Evolutionary conservation across 306 rosid genomes (phyloP), one percentile per base, ranked within the genome.

Genomic region (Urtica urens): DNA sequence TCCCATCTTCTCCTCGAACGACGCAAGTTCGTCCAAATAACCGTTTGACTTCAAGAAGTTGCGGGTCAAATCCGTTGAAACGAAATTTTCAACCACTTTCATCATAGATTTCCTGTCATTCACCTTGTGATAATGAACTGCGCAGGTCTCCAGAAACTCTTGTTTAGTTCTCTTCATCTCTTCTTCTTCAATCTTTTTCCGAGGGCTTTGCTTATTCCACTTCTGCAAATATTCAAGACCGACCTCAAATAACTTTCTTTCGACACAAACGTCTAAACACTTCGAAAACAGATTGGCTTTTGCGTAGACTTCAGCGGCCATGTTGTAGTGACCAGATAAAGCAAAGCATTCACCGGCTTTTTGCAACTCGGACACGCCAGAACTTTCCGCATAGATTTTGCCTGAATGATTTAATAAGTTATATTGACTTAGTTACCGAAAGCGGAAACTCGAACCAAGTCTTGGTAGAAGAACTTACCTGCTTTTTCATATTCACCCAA

Each of bases 261-360:
- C 52, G 8, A 59, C 51, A 63, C 94, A 80, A 53, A 49, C 78
- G 50, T 44, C 46, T 67, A 83, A 72, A 60, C 83, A 83, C 38
- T 70, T 77, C 0, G 75, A 22, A 49, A 72, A 84, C 53, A 49
- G 63, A 52, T 54, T 62, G 15, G 79, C 90, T 23, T 57, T 70
- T 6, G 86, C 90, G 57, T 64, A 83, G 27, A 72, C 80, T 2
- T 62, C 46, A 10, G 94, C 83, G 24, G 94, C 73, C 15, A 24
- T 51, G 33, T 77, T 62, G 20, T 59, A 67, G 33, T 74, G 62
- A 39, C 64, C 60, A 3, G 77, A 88, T 23, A 68, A 67, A 46
- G 16, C 38, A 64, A 77, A 83, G 62, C 82, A 83, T 44, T 83
- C 85, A 22, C 78, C 94, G 25, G 88, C 94, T 47, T 71, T 76